Evolutionary conservation across 306 rosid species (phyloP).

Genomic region (Prunus padus): DNA sequence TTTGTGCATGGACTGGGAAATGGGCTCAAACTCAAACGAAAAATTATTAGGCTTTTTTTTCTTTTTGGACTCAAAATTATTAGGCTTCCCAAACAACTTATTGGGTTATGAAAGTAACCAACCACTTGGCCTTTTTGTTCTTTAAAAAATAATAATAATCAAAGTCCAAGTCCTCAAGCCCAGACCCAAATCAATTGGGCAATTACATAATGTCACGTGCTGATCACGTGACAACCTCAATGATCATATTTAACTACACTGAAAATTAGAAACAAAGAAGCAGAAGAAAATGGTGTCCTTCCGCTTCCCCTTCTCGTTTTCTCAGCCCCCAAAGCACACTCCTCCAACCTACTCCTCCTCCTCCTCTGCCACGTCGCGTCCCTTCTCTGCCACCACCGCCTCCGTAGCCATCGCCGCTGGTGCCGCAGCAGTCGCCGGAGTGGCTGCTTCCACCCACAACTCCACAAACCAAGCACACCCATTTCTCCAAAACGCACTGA

Average conservation of each 20-base stretch:
- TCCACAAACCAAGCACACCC: constrained; percentile 25
- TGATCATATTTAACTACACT: background rate
- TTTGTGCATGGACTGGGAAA: too few relatives aligned
- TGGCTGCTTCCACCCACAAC: constrained; percentile 26
- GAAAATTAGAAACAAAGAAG: background rate
- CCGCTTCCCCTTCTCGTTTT: constrained; percentile 81
- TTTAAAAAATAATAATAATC: too few relatives aligned
- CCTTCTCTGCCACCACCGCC: constrained; percentile 31
- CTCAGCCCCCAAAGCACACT: constrained; percentile 49
- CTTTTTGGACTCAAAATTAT: too few relatives aligned
- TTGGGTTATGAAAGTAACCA: too few relatives aligned
- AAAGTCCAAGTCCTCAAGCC: background rate
- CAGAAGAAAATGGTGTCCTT: constrained; percentile 56
- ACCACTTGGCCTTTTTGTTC: too few relatives aligned
- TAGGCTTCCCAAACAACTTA: too few relatives aligned
- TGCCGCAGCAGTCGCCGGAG: constrained; percentile 48
- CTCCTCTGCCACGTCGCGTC: constrained; percentile 30
- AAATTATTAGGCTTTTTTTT: too few relatives aligned
- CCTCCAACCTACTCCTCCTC: constrained; percentile 8
- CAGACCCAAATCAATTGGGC: background rate
- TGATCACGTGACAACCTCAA: background rate
- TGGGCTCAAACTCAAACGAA: too few relatives aligned
- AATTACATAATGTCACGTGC: background rate
- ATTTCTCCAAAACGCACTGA: constrained; percentile 46
- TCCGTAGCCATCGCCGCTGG: constrained; percentile 31